Evolutionary conservation across 305 asterid species (phyloP), one percentile per base, ranked within the genome.

Genomic region (Petunia hybrid): DNA sequence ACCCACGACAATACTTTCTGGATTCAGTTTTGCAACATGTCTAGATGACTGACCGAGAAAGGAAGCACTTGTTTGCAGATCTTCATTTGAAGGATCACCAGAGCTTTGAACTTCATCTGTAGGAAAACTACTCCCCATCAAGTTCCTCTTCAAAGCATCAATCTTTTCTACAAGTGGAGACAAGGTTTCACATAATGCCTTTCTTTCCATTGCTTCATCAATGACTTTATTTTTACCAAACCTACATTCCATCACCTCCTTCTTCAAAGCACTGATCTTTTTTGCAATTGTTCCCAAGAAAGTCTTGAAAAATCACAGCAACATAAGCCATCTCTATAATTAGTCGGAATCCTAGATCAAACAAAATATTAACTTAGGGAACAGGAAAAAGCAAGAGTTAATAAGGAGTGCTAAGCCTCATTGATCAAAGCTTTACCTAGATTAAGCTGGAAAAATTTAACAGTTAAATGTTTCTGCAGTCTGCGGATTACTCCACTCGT

Each of bases 261-360:
- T 46, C 53, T 46, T 46, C 8, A 46, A 10, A 36, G 38, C 40
- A 16, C 22, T 39, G 22, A 22, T 36, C 3, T 39, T 63, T 10
- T 63, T 53, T 53, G 59, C 59, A 8, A 53, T 4, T 53, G 59
- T 9, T 53, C 59, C 12, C 42, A 65, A 42, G 43, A 65, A 65
- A 22, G 40, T 42, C 22, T 65, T 39, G 59, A n/a, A 53, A 65
- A 65, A 41, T 65, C 71, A 65, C 48, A 35, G 48, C 46, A 65
- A n/a, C 71, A 65, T 65, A 65, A 65, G 71, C 71, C 71, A 65
- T 65, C 10, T 53, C 59, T 53, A 8, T 53, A 8, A 53, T 10
- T 53, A 4, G 10, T 51, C 9, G 31, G 31, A 22, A 22, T 9
- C 14, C 59, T 53, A 46, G 55, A 5, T 6, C 9, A 10, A 53